Conservation (phyloP, 2,329 filamentous ascomycete genomes). For the Trichoderma aggressivum region DNA sequence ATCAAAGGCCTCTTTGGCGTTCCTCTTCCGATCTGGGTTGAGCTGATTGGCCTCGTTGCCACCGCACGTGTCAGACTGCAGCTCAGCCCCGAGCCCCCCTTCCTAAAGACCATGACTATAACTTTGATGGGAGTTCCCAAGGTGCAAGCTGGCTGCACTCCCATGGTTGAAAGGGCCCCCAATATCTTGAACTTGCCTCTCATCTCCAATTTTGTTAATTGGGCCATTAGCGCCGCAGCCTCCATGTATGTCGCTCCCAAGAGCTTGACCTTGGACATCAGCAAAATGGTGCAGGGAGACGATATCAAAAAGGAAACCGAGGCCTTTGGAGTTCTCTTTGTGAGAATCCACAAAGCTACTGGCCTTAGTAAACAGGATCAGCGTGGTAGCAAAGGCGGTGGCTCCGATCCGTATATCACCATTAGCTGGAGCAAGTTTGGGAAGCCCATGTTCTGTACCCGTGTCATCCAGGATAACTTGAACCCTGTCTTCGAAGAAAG, state of each 20-base stretch:
- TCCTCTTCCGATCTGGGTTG: slow-evolving; percentile 82
- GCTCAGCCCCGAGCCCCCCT: slow-evolving; percentile 86
- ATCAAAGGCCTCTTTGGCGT: slow-evolving; percentile 86
- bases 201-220: slow-evolving; percentile 96
- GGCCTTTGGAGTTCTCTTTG: slow-evolving; percentile 85
- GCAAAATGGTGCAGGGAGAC: slow-evolving; percentile 87
- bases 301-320: slow-evolving; percentile 85
- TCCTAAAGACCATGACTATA: slow-evolving; percentile 86
- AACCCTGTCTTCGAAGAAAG: slow-evolving; percentile 92
- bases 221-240: slow-evolving; percentile 81
- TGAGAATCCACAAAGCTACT: slow-evolving; percentile 83
- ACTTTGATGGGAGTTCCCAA: slow-evolving; percentile 93
- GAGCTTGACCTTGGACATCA: slow-evolving; percentile 86
- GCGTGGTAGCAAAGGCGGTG: slow-evolving; percentile 77
- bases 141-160: slow-evolving; percentile 82
- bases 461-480: slow-evolving; percentile 90
- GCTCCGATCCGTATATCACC: slow-evolving; percentile 93
- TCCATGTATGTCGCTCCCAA: slow-evolving; percentile 94
- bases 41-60: slow-evolving; percentile 85
- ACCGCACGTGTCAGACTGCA: slow-evolving; percentile 80
- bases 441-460: slow-evolving; percentile 96
- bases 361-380: slow-evolving; percentile 89
- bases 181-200: slow-evolving; percentile 89
- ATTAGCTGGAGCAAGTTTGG: slow-evolving; percentile 93
- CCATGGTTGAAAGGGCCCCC: slow-evolving; percentile 85